Percentiles rank a stretch among this genome's conserved stretches.
Evolutionary conservation across 176 grass and related monocot genomes (phyloP).

Genomic region (Puya raimondii): DNA sequence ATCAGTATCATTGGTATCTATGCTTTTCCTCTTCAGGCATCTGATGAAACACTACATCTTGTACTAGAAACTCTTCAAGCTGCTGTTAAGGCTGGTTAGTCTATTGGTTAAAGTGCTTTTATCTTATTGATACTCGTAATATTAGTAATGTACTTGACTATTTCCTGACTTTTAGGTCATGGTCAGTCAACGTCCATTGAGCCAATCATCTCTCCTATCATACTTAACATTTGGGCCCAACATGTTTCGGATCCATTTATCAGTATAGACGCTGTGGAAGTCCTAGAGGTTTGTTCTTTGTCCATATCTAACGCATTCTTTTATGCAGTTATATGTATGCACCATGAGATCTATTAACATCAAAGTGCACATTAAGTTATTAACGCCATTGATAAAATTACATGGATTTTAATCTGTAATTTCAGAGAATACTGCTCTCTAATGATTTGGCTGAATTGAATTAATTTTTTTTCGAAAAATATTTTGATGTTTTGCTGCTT

Average conservation of each 20-base stretch:
- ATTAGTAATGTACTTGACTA: no score
- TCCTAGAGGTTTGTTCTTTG: conserved; percentile 61
- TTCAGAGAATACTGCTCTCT: no score
- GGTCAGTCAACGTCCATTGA: conserved; percentile 65
- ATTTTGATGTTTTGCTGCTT: neutral
- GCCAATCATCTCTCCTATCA: conserved; percentile 70
- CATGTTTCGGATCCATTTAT: conserved; percentile 91
- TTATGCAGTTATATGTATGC: neutral
- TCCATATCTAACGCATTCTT: neutral
- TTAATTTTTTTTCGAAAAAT: neutral
- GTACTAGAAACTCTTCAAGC: conserved; percentile 89
- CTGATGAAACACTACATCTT: conserved; percentile 94
- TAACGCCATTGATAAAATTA: neutral
- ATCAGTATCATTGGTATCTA: neutral
- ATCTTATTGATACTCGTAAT: conserved; percentile 7
- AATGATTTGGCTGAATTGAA: no score
- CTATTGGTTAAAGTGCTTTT: conserved; percentile 18
- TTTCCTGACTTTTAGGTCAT: conserved; percentile 43
- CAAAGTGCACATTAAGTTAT: neutral
- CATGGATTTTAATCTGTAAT: no score
- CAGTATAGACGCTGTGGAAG: conserved; percentile 80
- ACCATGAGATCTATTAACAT: neutral
- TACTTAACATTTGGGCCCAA: conserved; percentile 78
- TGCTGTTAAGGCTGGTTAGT: conserved; percentile 62
- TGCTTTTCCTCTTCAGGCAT: conserved; percentile 48